A percentile compares a stretch with the other conserved stretches of the same genome.
Conservation (phyloP, 208 protist species). For the Acanthamoeba lenticulata region DNA sequence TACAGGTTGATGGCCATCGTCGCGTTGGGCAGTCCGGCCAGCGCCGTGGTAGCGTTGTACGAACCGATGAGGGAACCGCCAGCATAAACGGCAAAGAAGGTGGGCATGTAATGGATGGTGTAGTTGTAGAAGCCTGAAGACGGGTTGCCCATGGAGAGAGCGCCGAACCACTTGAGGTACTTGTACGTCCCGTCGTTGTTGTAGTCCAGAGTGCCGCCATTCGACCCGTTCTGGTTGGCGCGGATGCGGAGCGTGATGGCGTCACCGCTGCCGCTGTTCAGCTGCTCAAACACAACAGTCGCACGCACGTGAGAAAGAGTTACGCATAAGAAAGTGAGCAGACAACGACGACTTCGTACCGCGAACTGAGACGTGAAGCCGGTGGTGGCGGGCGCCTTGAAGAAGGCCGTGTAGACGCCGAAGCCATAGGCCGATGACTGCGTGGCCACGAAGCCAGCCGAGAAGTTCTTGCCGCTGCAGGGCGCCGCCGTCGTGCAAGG, state of each 20-base stretch:
- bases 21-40: not conserved
- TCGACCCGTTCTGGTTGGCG: not conserved
- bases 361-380: not conserved
- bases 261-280: not conserved
- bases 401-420: not conserved
- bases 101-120: conserved; percentile 3
- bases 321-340: not conserved
- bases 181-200: not conserved
- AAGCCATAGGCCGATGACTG: not conserved
- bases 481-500: not conserved
- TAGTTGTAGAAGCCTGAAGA: not conserved
- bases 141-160: not conserved
- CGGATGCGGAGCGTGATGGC: not conserved
- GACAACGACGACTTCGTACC: not conserved
- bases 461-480: not conserved
- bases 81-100: not conserved
- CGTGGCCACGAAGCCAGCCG: not conserved
- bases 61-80: not conserved
- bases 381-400: not conserved
- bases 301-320: not conserved
- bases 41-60: not conserved
- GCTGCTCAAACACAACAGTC: not conserved
- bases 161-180: conserved; percentile 1
- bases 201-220: not conserved
- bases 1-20: not conserved